These are phyloP conservation scores for Pleomassaria siparia DNA, from an alignment of 2,329 filamentous ascomycete species.

Conservation along the genomic window DNA sequence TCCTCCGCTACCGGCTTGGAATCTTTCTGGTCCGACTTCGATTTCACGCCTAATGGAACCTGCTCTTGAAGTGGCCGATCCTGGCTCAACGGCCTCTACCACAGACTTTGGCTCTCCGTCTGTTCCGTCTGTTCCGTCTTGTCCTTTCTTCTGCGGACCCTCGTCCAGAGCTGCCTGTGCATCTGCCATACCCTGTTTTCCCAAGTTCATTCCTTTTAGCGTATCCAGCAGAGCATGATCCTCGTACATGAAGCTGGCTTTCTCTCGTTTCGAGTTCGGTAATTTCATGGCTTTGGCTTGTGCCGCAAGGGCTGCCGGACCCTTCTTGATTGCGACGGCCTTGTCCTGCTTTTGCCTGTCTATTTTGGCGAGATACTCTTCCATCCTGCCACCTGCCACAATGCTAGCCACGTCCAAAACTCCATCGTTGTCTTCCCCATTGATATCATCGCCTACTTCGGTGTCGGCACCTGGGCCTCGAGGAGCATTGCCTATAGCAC, in stretches of 20 bases:
- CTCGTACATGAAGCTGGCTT: conserved; percentile 73
- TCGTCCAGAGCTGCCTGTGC: conserved; percentile 56
- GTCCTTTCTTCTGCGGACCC: conserved; percentile 44
- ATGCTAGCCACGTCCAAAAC: conserved; percentile 84
- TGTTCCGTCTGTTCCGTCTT: conserved; percentile 31
- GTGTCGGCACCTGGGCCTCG: conserved; percentile 58
- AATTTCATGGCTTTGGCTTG: conserved; percentile 61
- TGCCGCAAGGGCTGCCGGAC: conserved; percentile 59
- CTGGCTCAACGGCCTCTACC: conserved; percentile 29
- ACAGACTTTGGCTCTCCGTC: conserved; percentile 27
- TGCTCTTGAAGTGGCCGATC: conserved; percentile 16
- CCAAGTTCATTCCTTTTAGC: conserved; percentile 53
- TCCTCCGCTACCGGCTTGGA: conserved; percentile 62
- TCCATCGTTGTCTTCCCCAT: conserved; percentile 64
- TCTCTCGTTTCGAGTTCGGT: conserved; percentile 71
- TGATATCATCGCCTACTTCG: conserved; percentile 55
- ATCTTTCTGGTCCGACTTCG: conserved; percentile 76
- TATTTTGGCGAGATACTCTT: conserved; percentile 79
- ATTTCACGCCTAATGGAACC: conserved; percentile 60
- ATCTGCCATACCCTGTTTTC: conserved; percentile 50
- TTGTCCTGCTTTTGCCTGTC: conserved; percentile 76
- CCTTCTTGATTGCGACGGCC: conserved; percentile 59
- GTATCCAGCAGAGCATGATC: conserved; percentile 61
- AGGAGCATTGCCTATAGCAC: conserved; percentile 49
- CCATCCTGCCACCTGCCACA: conserved; percentile 77